Evolutionary conservation across 768 basidiomycete genomes (phyloP), one percentile per base, ranked within the genome.

Genomic region (Ephemerocybe angulata): DNA sequence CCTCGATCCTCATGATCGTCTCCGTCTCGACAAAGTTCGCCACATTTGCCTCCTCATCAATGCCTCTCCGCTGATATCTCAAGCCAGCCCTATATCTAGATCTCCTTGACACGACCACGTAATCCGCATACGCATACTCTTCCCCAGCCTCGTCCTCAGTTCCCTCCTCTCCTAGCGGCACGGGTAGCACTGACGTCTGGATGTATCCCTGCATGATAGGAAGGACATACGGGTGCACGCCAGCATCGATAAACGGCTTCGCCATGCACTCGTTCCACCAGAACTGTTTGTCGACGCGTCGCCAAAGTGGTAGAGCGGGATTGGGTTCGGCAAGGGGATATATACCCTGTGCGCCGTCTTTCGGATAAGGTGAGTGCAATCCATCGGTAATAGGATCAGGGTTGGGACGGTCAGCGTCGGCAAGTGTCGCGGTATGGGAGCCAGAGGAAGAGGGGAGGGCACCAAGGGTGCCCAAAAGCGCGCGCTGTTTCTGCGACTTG

Each of bases 21-120:
- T 98, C 95, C 0, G 93, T 93, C 70, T 98, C 93, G 2, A 98
- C 93, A 65, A 98, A 94, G 70, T 98, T 98, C 1, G 93, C 95
- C 3, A 94, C 95, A 65, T 91, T 81, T 4, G 93, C 92, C 55
- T 90, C 86, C 58, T 95, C 92, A 63, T 98, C 95, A 50, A 98
- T 84, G 1, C 97, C 97, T 62, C 97, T 78, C 40, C 97, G 81
- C 69, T 98, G 97, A 71, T 96, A 99, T 41, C 97, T 79, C 60
- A 98, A 73, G 1, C 97, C 97, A 4, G 95, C 93, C 42, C 97
- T 82, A 67, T 98, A 85, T 59, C 87, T 80, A 40, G 92, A 93
- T 12, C 97, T 75, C 37, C 97, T 78, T 2, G 94, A 97, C 30
- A 95, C 80, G 48, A 98, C 75, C 24, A 86, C 76, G 60, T 98